phyloP scores from a whole-genome alignment of 208 protist species.

The Leptomonas seymouri region DNA sequence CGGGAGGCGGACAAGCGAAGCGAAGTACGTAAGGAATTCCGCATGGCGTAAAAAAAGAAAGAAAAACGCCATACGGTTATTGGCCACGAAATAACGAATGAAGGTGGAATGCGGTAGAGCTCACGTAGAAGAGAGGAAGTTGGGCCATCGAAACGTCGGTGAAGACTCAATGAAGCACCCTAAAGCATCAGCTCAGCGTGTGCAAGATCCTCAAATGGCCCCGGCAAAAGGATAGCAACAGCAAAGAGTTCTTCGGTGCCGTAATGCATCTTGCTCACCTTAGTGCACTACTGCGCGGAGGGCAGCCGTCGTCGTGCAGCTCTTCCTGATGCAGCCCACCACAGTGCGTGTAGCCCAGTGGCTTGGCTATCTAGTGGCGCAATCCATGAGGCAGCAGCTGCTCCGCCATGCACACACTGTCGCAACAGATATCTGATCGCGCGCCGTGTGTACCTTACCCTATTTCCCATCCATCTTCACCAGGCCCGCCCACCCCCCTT shows the following conservation, averaged over 20 bases:
- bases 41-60: too few species aligned
- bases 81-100: too few species aligned
- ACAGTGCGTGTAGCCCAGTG: constrained; percentile 15
- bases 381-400: constrained; percentile 13
- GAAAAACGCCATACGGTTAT: too few species aligned
- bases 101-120: too few species aligned
- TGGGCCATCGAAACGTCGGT: not conserved
- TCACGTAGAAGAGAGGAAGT: too few species aligned
- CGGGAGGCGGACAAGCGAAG: too few species aligned
- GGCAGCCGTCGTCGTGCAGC: constrained; percentile 8
- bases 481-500: too few species aligned
- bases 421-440: not conserved
- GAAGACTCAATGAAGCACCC: not conserved
- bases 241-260: constrained; percentile 5
- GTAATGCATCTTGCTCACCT: constrained; percentile 4
- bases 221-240: constrained; percentile 9
- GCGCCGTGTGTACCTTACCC: constrained; percentile 6
- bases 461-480: not conserved
- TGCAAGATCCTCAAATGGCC: constrained; percentile 10
- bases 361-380: constrained; percentile 6
- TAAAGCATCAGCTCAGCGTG: constrained; percentile 5
- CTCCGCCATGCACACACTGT: constrained; percentile 4
- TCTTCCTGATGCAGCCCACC: constrained; percentile 7
- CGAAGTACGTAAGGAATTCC: too few species aligned
- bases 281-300: not conserved